These are phyloP conservation scores for Escovopsis weberi DNA, from an alignment of 2,329 filamentous ascomycete genomes.

Conservation along the genomic window DNA sequence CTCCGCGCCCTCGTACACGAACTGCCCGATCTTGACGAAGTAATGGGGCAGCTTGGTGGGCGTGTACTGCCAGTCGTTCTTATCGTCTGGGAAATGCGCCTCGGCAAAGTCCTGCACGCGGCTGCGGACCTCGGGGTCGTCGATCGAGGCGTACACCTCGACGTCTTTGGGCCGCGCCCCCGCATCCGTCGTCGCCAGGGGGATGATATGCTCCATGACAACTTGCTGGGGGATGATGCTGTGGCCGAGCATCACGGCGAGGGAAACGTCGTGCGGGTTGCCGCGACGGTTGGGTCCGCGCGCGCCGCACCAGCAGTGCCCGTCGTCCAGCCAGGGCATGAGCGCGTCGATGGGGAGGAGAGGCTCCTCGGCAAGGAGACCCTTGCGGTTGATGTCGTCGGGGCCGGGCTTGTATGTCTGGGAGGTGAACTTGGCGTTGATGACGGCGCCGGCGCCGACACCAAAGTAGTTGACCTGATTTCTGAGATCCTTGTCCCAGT, in stretches of 20 bases:
- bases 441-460: constrained; percentile 45
- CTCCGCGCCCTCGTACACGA: constrained; percentile 31
- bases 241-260: constrained; percentile 48
- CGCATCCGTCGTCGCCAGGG: constrained; percentile 45
- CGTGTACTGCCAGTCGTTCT: constrained; percentile 15
- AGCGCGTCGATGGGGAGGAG: constrained; percentile 42
- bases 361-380: constrained; percentile 8
- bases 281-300: constrained; percentile 24
- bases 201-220: constrained; percentile 57
- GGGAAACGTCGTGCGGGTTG: constrained; percentile 39
- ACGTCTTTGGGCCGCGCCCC: constrained; percentile 50
- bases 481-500: constrained; percentile 29
- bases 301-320: constrained; percentile 76
- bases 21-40: constrained; percentile 44
- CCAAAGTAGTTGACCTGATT: constrained; percentile 62
- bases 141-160: constrained; percentile 52
- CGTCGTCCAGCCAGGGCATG: constrained; percentile 56
- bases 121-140: constrained; percentile 26
- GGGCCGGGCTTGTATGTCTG: constrained; percentile 30
- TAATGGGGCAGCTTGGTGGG: constrained; percentile 16
- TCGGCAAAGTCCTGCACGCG: constrained; percentile 29
- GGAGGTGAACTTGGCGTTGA: constrained; percentile 48
- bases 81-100: constrained; percentile 23
- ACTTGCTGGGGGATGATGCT: constrained; percentile 52
- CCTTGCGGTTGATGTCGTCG: constrained; percentile 9